Evolutionary conservation across 805 yeast species (phyloP), one percentile per base, ranked within the genome.

Genomic region (Candida sakaeoensis): DNA sequence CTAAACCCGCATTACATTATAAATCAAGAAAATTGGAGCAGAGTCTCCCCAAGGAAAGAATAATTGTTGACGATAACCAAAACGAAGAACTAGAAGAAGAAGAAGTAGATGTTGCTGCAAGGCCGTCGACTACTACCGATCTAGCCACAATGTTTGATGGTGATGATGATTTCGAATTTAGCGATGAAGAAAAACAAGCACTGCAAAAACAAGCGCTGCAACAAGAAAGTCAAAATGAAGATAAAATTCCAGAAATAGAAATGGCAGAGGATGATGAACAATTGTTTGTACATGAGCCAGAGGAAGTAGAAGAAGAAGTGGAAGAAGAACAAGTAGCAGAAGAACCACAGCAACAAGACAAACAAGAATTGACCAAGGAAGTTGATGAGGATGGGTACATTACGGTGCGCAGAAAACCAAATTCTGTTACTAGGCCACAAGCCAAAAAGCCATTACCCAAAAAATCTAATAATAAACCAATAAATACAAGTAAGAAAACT

Each of bases 321-420:
- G 33, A 27, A 12, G 40, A 35, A 13, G 12, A 29, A 23, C 15
- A 33, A 17, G n/a, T 29, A n/a, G 32, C 34, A 10, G 36, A 39
- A 15, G 9, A n/a, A n/a, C 23, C 26, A 33, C 28, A 22, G 7
- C 21, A 21, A 19, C 12, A 22, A 13, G 22, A 15, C 9, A 6
- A 4, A 19, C 23, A 8, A 37, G 40, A 28, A 23, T 37, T 17
- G 34, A 45, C 12, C 22, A 32, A 22, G 39, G 40, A 47, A 36
- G 60, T 64, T 17, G 81, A 75, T 45, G 79, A 72, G 27, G 80
- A 75, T 39, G 81, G 80, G 1, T 76, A 66, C 48, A 56, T 72
- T 16, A 69, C 74, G 0, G 68, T 76, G 2, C 58, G 54, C 35
- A 55, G 57, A 25, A 54, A 41, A 51, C 47, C 29, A 32, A 50